Evolutionary conservation across 345 rosid genomes (phyloP), one percentile per base, ranked within the genome.

Genomic region (Euclidium syriacum): DNA sequence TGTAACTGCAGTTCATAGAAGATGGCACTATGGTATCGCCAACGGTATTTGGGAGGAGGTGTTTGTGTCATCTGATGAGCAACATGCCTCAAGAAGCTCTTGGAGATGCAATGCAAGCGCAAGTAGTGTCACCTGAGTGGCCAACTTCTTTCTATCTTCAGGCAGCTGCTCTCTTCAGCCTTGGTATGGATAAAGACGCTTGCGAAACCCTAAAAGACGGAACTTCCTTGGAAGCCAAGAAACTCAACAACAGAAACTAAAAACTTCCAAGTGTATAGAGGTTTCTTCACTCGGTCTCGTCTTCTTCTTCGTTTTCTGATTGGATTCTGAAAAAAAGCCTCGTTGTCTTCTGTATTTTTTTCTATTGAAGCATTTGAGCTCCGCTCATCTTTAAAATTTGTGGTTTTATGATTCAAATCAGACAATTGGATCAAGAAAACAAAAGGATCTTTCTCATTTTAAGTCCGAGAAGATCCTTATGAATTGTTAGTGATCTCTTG

Each of bases 21-120:
- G 86, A 85, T 7, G 92, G 90, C 44, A 79, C 86, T 25, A 85
- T 85, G 88, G 80, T 83, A 49, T 88, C 92, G 7, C 96, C 90
- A 14, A 88, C 90, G 0, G 86, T 88, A 25, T 82, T 81, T 75
- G 96, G 88, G 0, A 79, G 96, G 49, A 84, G 96, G 34, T 80
- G 92, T 76, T 77, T 85, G 70, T 83, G 90, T 48, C 82, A 83
- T 77, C 68, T 88, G 70, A 77, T 83, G 73, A 83, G 73, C 57
- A 79, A 80, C 54, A 83, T 82, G 96, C 76, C 81, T 16, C 92
- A 88, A 63, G 81, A 85, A 71, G 96, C 96, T 24, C 92, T 88
- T 22, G 92, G 88, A 35, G 96, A 85, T 46, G 92, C 90, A 2
- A 85, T 83, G 92, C 92, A 85, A 60, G 88, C 92, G 17, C 92